Conservation (phyloP, 2,329 filamentous ascomycete species). For the Trichoderma hamatum region DNA sequence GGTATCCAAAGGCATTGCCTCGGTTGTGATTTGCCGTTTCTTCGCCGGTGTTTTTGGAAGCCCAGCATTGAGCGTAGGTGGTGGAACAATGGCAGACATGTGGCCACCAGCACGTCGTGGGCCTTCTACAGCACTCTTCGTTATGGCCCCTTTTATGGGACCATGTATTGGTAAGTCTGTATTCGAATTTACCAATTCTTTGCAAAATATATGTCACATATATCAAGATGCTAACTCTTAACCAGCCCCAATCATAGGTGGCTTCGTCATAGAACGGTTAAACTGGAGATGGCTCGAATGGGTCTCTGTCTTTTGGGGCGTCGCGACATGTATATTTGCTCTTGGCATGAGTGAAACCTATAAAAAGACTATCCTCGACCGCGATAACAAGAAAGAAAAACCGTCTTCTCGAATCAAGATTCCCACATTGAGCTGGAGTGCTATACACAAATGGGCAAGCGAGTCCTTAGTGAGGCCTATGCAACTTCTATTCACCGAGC, state of each 20-base stretch:
- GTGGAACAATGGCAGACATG: slow-evolving; percentile 70
- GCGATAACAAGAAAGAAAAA: not conserved
- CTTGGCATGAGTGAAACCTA: slow-evolving; percentile 20
- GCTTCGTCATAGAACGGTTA: slow-evolving; percentile 21
- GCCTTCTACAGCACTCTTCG: slow-evolving; percentile 18
- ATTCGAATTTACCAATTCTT: not conserved
- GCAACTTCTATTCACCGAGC: slow-evolving; percentile 37
- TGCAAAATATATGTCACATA: not conserved
- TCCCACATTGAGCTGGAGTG: not conserved
- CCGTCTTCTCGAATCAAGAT: not conserved
- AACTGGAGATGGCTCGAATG: slow-evolving; percentile 35
- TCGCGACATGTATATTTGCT: slow-evolving; percentile 10
- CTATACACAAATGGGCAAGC: slow-evolving; percentile 12
- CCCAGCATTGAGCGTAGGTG: slow-evolving; percentile 74
- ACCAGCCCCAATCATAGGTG: slow-evolving; percentile 29
- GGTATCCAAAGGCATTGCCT: slow-evolving; percentile 63
- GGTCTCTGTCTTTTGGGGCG: slow-evolving; percentile 29
- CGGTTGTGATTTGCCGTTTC: slow-evolving; percentile 71
- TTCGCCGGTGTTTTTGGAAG: slow-evolving; percentile 70
- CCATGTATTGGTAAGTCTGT: slow-evolving; percentile 27
- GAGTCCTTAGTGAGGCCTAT: slow-evolving; percentile 27
- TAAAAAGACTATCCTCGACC: slow-evolving; percentile 12
- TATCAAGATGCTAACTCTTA: not conserved
- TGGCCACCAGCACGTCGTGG: slow-evolving; percentile 22
- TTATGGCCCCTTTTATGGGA: slow-evolving; percentile 29